These are phyloP conservation scores for Skeletonema costatum DNA, from an alignment of 108 stramenopile genomes.

Conservation along the genomic window DNA sequence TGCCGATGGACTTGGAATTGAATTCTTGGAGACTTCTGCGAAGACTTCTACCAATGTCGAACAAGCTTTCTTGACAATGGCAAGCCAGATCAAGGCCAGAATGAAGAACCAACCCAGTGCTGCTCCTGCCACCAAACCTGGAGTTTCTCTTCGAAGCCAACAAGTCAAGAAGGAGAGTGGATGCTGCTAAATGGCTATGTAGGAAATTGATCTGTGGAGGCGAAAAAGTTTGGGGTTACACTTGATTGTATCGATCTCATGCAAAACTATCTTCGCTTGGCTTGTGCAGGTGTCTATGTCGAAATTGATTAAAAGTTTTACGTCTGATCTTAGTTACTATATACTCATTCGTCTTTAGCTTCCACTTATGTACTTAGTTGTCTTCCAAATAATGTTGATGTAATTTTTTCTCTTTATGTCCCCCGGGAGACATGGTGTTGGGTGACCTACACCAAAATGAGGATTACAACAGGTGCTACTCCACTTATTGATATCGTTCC, in stretches of 20 bases:
- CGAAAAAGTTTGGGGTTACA: not conserved
- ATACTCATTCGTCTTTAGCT: not conserved
- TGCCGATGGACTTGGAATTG: conserved; percentile 96
- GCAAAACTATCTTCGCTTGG: not conserved
- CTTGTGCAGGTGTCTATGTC: not conserved
- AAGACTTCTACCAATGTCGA: conserved; percentile 99
- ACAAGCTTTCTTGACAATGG: conserved; percentile 99
- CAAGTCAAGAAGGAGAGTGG: conserved; percentile 78
- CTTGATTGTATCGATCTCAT: not conserved
- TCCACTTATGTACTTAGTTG: no score
- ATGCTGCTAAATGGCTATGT: conserved; percentile 74
- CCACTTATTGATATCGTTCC: no score
- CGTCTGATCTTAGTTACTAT: not conserved
- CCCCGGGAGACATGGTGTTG: no score
- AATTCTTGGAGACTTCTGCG: conserved; percentile 99
- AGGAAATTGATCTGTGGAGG: conserved; percentile 2
- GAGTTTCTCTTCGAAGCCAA: conserved; percentile 79
- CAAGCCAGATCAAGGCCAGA: conserved; percentile 96
- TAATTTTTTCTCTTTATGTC: no score
- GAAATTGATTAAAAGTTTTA: conserved; percentile 1
- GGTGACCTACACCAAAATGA: no score
- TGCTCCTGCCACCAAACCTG: conserved; percentile 69
- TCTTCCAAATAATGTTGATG: no score
- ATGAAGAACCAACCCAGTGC: conserved; percentile 94
- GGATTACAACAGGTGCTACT: no score